These are phyloP conservation scores for Xylariaceae sp. DNA, from an alignment of 2,329 filamentous ascomycete genomes.

Conservation along the genomic window DNA sequence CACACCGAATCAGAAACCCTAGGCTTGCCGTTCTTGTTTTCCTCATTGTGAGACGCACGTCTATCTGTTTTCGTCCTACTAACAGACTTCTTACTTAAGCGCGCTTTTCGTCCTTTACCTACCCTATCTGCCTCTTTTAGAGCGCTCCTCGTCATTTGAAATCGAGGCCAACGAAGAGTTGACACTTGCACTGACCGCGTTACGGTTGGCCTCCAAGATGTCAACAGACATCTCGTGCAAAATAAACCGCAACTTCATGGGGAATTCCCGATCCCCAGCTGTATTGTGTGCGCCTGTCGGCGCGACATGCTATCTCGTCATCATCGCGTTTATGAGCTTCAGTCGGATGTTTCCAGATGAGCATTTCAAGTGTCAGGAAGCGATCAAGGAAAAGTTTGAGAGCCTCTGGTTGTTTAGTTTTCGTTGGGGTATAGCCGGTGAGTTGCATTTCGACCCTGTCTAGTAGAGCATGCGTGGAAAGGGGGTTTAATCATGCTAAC, in stretches of 20 bases:
- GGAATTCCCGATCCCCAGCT: conserved; percentile 24
- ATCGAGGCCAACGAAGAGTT: conserved; percentile 22
- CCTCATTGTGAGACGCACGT: not conserved
- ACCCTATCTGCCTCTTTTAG: conserved; percentile 30
- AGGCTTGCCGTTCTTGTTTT: conserved; percentile 1
- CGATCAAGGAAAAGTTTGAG: conserved; percentile 34
- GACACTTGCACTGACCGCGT: conserved; percentile 27
- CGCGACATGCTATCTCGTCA: conserved; percentile 33
- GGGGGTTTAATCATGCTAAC: not conserved
- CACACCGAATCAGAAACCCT: too few relatives aligned
- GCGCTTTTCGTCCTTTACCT: conserved; percentile 33
- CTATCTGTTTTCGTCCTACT: conserved; percentile 1
- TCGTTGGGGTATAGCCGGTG: conserved; percentile 35
- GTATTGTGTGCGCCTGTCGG: conserved; percentile 31
- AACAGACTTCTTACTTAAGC: conserved; percentile 7
- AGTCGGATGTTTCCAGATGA: conserved; percentile 32
- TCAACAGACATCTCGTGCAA: conserved; percentile 35
- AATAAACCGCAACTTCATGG: conserved; percentile 26
- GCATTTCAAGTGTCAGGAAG: conserved; percentile 23
- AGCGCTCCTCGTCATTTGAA: conserved; percentile 15
- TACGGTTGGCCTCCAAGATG: conserved; percentile 34
- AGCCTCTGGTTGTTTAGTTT: conserved; percentile 33
- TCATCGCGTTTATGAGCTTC: conserved; percentile 26
- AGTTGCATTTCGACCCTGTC: conserved; percentile 4
- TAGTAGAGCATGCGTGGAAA: not conserved